Base-by-base conservation (phyloP, 225 moss, liverwort and hornwort species). In the Pleurozium schreberi region DNA sequence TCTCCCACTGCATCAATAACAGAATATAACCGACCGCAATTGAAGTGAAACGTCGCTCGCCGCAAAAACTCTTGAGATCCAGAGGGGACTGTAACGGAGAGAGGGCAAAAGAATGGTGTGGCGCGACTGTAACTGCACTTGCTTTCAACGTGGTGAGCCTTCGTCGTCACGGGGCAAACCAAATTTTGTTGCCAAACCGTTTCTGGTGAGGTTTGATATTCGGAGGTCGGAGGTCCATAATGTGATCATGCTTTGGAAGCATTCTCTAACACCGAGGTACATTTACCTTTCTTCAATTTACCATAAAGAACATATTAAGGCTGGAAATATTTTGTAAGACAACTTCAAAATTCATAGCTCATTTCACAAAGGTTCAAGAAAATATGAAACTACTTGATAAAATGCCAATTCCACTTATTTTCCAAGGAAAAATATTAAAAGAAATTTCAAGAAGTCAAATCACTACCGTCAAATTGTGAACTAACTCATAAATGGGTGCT, bases 281-380 rank as follows among this genome's bases (percentile, higher is more conserved):
- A 58, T 79, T 57, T 79, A 4, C 2, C 4, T 57, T 57, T n/a
- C 17, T 79, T 26, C 28, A 40, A 18, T 40, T 18, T 28, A 58
- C 8, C 28, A 28, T 0, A 0, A 1, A 30, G 59, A 80, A 80
- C 42, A 30, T 80, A 28, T 42, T 0, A 12, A 0, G 1, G 11
- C 7, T 27, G 59, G 40, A 42, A 0, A 11, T 1, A 27, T 58
- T 11, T 1, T 11, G 11, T 27, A 27, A 58, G 8, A 0, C 7
- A 40, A 58, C 8, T 40, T 79, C 40, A 18, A 40, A 57, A 40
- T 18, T 40, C 3, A 18, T 5, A 28, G 18, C 0, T 40, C 28
- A n/a, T 40, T 40, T 0, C 3, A 2, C 3, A 27, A 28, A 40
- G 4, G 16, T 58, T 0, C 0, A 28, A n/a, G n/a, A 33, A 79